A percentile compares a stretch with the other conserved stretches of the same genome.
These are phyloP conservation scores for Cadophora malorum DNA, from an alignment of 2,329 filamentous ascomycete genomes.

Conservation along the genomic window DNA sequence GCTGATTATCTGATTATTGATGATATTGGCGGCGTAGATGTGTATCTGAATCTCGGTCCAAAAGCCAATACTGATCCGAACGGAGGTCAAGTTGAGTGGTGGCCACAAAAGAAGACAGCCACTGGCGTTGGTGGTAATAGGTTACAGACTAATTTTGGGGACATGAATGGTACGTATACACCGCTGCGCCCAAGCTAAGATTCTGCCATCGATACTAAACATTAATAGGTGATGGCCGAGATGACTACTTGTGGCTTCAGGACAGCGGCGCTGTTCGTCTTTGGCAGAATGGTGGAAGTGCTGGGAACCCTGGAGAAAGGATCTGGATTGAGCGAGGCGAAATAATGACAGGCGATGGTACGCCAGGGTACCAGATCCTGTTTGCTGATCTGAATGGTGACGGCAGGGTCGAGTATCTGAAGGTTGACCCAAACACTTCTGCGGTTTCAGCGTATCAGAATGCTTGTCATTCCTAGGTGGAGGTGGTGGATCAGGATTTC, in stretches of 20 bases:
- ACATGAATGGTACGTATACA: conserved; percentile 18
- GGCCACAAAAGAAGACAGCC: conserved; percentile 3
- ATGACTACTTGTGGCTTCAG: conserved; percentile 24
- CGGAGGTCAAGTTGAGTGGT: conserved; percentile 12
- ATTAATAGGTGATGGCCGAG: conserved; percentile 19
- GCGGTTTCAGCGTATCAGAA: neutral
- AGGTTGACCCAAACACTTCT: neutral
- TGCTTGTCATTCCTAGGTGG: neutral
- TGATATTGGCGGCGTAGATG: conserved; percentile 1
- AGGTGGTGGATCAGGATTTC: neutral
- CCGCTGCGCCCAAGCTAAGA: neutral
- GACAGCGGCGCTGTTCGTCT: conserved; percentile 21
- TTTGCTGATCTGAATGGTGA: conserved; percentile 28
- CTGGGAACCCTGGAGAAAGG: neutral
- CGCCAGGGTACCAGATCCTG: conserved; percentile 3
- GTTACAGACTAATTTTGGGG: conserved; percentile 15
- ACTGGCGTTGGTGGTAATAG: conserved; percentile 17
- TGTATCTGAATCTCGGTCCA: neutral
- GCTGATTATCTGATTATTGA: conserved; percentile 15
- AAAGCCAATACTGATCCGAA: neutral
- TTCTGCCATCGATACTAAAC: neutral
- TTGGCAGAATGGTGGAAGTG: conserved; percentile 25
- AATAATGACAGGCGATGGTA: conserved; percentile 26
- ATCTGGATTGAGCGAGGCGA: conserved; percentile 17
- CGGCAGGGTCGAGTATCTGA: conserved; percentile 23